A percentile compares a stretch with the other conserved stretches of the same genome.
These are phyloP conservation scores for Candida orba DNA, from an alignment of 805 yeast genomes.

Conservation along the genomic window DNA sequence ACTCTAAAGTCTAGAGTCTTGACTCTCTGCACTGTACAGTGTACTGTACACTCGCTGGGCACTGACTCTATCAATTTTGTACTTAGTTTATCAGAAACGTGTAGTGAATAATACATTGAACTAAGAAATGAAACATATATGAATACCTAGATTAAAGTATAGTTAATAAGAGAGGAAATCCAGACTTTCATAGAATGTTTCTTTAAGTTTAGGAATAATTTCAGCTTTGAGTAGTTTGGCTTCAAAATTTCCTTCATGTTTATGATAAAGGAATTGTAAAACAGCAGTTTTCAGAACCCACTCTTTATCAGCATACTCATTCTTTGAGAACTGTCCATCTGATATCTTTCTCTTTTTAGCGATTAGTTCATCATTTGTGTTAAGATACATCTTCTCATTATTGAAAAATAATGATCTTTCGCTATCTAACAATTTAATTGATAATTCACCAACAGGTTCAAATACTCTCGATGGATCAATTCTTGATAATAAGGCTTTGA, in stretches of 20 bases:
- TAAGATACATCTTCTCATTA: background rate
- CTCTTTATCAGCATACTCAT: background rate
- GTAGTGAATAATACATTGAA: too few relatives aligned
- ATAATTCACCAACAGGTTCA: background rate
- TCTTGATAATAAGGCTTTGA: conserved; percentile 1
- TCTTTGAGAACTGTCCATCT: background rate
- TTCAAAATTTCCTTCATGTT: background rate
- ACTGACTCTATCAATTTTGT: too few relatives aligned
- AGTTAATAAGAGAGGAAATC: background rate
- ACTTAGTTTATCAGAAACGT: too few relatives aligned
- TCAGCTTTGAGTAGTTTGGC: conserved; percentile 2
- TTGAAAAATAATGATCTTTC: background rate
- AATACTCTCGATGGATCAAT: background rate
- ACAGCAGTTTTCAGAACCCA: conserved; percentile 2
- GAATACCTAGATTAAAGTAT: too few relatives aligned
- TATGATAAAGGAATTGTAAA: background rate
- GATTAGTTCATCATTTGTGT: background rate
- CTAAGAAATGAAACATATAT: too few relatives aligned
- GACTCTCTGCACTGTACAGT: too few relatives aligned
- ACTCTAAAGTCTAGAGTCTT: too few relatives aligned
- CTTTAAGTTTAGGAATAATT: background rate
- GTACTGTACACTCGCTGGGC: too few relatives aligned
- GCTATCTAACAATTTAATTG: background rate
- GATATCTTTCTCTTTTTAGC: conserved; percentile 5
- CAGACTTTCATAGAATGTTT: background rate